Evolutionary conservation across 2,329 filamentous ascomycete genomes (phyloP).

Genomic region (Hypoxylon sp.): DNA sequence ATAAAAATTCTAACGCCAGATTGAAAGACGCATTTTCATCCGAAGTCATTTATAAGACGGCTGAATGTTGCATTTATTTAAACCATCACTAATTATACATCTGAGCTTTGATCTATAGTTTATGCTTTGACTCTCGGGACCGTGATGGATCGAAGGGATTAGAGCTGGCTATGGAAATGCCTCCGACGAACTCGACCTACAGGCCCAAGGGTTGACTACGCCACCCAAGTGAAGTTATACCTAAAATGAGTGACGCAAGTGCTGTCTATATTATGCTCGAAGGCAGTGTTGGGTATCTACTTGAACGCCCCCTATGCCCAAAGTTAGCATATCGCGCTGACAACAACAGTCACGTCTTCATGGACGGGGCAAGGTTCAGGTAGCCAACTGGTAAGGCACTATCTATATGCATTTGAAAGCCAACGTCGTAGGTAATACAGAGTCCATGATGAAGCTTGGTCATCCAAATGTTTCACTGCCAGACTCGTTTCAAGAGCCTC

Average conservation of each 20-base stretch:
- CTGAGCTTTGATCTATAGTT: constrained; percentile 9
- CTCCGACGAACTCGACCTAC: constrained; percentile 1
- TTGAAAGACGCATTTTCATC: too few species aligned
- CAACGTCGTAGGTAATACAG: constrained; percentile 28
- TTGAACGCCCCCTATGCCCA: too few species aligned
- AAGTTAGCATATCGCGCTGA: constrained; percentile 5
- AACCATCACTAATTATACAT: constrained; percentile 19
- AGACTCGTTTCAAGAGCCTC: constrained; percentile 35
- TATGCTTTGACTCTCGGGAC: constrained; percentile 23
- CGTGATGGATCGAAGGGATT: constrained; percentile 26
- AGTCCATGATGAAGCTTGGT: too few species aligned
- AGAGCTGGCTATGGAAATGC: constrained; percentile 5
- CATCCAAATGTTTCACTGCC: too few species aligned
- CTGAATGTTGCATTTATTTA: constrained; percentile 14
- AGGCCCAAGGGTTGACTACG: constrained; percentile 18
- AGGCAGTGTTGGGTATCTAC: constrained; percentile 12
- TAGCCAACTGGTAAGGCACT: constrained; percentile 7
- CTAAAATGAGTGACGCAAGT: constrained; percentile 19
- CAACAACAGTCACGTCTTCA: constrained; percentile 12
- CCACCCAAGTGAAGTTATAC: constrained; percentile 22
- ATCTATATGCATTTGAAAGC: constrained; percentile 23
- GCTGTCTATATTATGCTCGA: too few species aligned
- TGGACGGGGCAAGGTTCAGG: constrained; percentile 2
- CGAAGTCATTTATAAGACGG: too few species aligned
- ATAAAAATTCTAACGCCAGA: too few species aligned